phyloP scores from a whole-genome alignment of 768 basidiomycete species.

The Hygrophorus russula region DNA sequence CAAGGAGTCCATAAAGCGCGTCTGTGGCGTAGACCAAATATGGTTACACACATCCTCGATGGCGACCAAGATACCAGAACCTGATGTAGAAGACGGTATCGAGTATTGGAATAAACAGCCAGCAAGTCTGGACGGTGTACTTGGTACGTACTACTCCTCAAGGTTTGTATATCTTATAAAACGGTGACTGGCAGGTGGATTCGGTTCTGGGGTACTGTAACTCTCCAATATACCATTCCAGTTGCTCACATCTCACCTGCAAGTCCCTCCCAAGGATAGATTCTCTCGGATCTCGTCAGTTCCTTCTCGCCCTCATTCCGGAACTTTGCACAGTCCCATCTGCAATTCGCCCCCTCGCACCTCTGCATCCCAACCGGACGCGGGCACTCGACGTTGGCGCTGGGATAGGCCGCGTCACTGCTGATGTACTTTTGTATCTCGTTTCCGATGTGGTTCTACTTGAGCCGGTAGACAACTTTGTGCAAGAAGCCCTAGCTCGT shows the following conservation, averaged over 20 bases:
- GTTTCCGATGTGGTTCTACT: slow-evolving; percentile 80
- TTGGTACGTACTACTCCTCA: slow-evolving; percentile 33
- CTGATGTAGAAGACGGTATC: slow-evolving; percentile 67
- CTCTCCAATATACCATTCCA: background rate
- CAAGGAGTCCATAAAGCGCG: slow-evolving; percentile 22
- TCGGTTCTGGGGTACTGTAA: slow-evolving; percentile 36
- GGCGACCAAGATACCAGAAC: slow-evolving; percentile 20
- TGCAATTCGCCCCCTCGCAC: slow-evolving; percentile 43
- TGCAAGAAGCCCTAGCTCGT: slow-evolving; percentile 52
- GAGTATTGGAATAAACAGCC: slow-evolving; percentile 80
- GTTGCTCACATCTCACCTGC: slow-evolving; percentile 3
- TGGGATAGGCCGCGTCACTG: slow-evolving; percentile 88
- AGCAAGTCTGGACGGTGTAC: slow-evolving; percentile 78
- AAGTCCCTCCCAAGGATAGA: slow-evolving; percentile 87
- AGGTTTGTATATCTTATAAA: background rate
- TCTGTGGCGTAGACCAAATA: slow-evolving; percentile 31
- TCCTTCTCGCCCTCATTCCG: slow-evolving; percentile 74
- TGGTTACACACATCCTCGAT: slow-evolving; percentile 18
- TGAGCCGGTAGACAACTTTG: slow-evolving; percentile 77
- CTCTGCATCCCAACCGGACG: slow-evolving; percentile 21
- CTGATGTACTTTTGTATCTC: slow-evolving; percentile 81
- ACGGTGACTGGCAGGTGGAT: slow-evolving; percentile 20
- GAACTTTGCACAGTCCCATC: slow-evolving; percentile 70
- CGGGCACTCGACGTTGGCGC: slow-evolving; percentile 90
- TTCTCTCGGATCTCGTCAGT: slow-evolving; percentile 79